Evolutionary conservation across 2,329 filamentous ascomycete species (phyloP), one percentile per base, ranked within the genome.

Genomic region (Lasiodiplodia sp.): DNA sequence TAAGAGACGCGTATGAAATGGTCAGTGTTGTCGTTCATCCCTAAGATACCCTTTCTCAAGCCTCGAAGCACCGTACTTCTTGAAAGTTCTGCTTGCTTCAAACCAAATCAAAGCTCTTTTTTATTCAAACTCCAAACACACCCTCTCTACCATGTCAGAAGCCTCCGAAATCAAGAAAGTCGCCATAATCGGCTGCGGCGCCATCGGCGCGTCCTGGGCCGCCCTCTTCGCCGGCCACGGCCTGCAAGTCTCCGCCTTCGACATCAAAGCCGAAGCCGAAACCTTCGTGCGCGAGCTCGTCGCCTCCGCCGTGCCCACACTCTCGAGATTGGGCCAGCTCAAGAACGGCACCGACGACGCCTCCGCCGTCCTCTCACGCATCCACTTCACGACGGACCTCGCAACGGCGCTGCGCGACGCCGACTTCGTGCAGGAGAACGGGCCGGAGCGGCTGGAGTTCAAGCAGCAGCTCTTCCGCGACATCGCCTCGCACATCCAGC

Each of bases 171-270:
- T 71, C 70, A 73, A 73, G 34, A 75, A 72, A 7, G 71, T 78
- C n/a, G 73, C 73, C 56, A 73, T 81, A 4, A 76, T 82, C 52
- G 80, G 80, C 11, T 77, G 75, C 34, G 80, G 80, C 5, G 74
- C 78, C 16, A 82, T 82, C 21, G 80, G 80, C 18, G 77, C 80
- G 21, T 79, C 77, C 12, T 84, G 82, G 81, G 78, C 80, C 2
- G 78, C 78, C 11, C 73, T 82, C 0, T 82, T 82, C 62, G 74
- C 82, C 0, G 74, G 80, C 4, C 75, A 77, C 57, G 80, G 79
- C 23, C 70, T 79, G n/a, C 72, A 73, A 21, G 82, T 83, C n/a
- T 72, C 80, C 4, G 78, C 79, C 21, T 81, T 78, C n/a, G 81
- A 84, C 68, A 79, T 81, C 63, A 79, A 78, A 7, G 73, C 77